These are phyloP conservation scores for Pseudoscleropodium purum DNA, from an alignment of 225 moss, liverwort and hornwort species.

Conservation along the genomic window DNA sequence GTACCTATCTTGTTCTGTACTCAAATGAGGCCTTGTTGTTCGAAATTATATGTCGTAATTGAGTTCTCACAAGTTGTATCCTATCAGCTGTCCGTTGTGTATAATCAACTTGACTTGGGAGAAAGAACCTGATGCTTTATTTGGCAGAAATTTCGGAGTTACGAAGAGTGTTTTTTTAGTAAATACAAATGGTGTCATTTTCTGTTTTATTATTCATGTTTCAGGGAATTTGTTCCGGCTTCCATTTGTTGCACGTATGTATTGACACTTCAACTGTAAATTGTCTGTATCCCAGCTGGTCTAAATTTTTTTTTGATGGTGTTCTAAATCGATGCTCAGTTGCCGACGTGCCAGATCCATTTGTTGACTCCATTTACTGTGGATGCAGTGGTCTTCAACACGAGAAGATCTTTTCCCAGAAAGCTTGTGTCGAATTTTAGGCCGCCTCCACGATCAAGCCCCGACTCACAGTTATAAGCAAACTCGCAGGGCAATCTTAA, in stretches of 20 bases:
- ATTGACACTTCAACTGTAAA: background rate
- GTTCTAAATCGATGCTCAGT: background rate
- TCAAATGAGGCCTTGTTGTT: background rate
- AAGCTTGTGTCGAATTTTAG: conserved; percentile 66
- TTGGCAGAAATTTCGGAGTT: background rate
- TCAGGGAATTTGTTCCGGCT: background rate
- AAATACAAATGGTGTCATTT: background rate
- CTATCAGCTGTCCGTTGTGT: background rate
- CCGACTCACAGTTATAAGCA: conserved; percentile 76
- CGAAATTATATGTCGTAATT: background rate
- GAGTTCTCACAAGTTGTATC: background rate
- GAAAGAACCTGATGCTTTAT: background rate
- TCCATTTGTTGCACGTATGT: background rate
- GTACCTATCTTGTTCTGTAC: conserved; percentile 15
- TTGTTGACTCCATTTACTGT: background rate
- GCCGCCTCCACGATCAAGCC: conserved; percentile 88
- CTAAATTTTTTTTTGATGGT: no score
- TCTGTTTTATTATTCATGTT: background rate
- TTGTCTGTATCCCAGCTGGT: background rate
- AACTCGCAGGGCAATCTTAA: conserved; percentile 57
- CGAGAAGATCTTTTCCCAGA: conserved; percentile 92
- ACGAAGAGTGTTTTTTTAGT: background rate
- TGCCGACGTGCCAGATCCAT: background rate
- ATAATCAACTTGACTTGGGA: background rate
- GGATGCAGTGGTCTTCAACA: conserved; percentile 84